Percentiles rank a stretch among this genome's conserved stretches.
Conservation (phyloP, 1,284 basidiomycete species). For the Sporisorium scitamineum region DNA sequence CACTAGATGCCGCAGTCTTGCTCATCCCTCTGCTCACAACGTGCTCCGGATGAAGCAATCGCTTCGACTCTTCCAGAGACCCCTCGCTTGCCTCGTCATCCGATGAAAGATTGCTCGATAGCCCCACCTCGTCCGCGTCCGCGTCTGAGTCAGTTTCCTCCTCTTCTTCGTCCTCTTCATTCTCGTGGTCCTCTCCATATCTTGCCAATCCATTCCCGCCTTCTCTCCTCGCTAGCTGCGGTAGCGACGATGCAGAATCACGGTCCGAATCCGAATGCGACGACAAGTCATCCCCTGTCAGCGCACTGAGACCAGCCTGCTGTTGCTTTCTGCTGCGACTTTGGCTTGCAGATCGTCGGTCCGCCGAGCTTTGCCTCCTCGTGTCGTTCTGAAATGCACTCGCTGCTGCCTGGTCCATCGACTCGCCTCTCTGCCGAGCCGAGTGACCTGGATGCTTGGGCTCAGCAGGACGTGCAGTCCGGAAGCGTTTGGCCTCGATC, state of each 20-base stretch:
- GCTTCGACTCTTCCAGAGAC: slow-evolving; percentile 29
- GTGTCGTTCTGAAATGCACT: slow-evolving; percentile 1
- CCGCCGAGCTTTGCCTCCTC: neutral
- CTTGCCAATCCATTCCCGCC: neutral
- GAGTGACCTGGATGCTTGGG: neutral
- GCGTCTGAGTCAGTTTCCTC: slow-evolving; percentile 13
- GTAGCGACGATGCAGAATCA: slow-evolving; percentile 1
- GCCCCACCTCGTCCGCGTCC: slow-evolving; percentile 28
- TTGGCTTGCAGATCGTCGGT: neutral
- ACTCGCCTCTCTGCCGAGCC: slow-evolving; percentile 18
- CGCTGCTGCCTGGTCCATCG: neutral
- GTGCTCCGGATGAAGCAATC: slow-evolving; percentile 18
- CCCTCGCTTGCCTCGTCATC: slow-evolving; percentile 50
- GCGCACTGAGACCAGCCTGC: slow-evolving; percentile 15
- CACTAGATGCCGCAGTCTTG: neutral
- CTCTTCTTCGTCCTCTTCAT: slow-evolving; percentile 21
- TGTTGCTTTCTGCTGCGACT: slow-evolving; percentile 3
- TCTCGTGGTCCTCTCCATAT: slow-evolving; percentile 10
- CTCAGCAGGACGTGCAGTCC: neutral
- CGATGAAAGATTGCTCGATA: slow-evolving; percentile 43
- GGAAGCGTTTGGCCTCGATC: slow-evolving; percentile 34
- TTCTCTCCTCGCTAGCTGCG: neutral
- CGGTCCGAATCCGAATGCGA: slow-evolving; percentile 29
- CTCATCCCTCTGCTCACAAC: neutral
- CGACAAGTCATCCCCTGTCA: slow-evolving; percentile 16